Percentiles rank a stretch among this genome's conserved stretches.
Evolutionary conservation across 2,329 filamentous ascomycete genomes (phyloP).

Genomic region (Pyrenochaeta sp.): DNA sequence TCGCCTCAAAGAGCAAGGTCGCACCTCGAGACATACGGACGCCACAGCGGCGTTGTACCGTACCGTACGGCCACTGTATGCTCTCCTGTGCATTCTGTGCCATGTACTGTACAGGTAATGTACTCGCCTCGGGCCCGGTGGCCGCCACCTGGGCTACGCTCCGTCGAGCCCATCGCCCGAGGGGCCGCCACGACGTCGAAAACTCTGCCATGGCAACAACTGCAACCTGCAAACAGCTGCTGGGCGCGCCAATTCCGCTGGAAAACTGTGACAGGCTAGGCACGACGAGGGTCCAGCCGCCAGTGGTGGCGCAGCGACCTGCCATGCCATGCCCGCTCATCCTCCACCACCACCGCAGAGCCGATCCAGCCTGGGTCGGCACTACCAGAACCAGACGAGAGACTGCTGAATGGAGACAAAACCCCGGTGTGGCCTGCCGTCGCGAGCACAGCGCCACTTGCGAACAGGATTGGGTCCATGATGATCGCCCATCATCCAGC

Average conservation of each 20-base stretch:
- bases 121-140: no score
- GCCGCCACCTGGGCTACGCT: neutral
- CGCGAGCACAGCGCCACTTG: neutral
- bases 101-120: no score
- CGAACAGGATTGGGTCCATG: neutral
- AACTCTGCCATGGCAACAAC: conserved; percentile 6
- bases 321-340: conserved; percentile 2
- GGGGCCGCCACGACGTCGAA: neutral
- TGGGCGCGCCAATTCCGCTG: conserved; percentile 10
- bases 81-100: no score
- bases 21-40: conserved; percentile 8
- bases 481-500: neutral
- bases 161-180: neutral
- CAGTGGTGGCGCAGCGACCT: conserved; percentile 14
- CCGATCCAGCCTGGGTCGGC: neutral
- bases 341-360: neutral
- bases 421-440: neutral
- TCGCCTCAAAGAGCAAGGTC: conserved; percentile 6
- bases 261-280: conserved; percentile 10
- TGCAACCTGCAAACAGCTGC: conserved; percentile 1
- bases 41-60: conserved; percentile 5
- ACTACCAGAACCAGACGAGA: conserved; percentile 4
- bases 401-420: neutral
- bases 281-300: conserved; percentile 10
- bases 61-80: no score